phyloP scores from a whole-genome alignment of 1,139 yeast species.

The Sugiyamaella novakii region DNA sequence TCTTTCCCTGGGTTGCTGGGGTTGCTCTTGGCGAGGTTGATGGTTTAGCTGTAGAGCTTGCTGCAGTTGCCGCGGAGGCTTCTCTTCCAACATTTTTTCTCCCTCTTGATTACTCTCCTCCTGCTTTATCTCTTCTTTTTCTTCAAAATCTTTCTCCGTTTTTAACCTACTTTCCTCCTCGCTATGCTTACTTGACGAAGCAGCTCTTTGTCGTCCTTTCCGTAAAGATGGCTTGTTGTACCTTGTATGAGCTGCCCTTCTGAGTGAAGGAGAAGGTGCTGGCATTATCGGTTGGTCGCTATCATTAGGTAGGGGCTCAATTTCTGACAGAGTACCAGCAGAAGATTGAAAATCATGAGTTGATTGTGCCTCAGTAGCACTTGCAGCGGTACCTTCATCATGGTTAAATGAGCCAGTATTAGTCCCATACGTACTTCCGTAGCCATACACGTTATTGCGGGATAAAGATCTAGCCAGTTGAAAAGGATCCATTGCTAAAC shows the following conservation, averaged over 20 bases:
- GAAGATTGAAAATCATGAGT: slow-evolving; percentile 10
- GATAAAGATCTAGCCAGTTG: slow-evolving; percentile 38
- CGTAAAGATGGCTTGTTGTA: slow-evolving; percentile 34
- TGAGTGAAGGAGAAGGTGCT: slow-evolving; percentile 36
- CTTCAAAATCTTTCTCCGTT: slow-evolving; percentile 6
- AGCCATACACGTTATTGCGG: slow-evolving; percentile 13
- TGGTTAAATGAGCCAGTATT: background rate
- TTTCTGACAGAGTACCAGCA: slow-evolving; percentile 11
- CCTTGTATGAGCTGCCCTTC: slow-evolving; percentile 36
- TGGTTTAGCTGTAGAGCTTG: background rate
- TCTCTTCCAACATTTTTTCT: too few species aligned
- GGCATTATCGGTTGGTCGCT: slow-evolving; percentile 38
- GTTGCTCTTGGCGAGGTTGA: background rate
- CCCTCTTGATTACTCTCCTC: background rate
- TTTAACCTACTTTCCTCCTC: slow-evolving; percentile 7
- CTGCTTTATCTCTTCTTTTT: background rate
- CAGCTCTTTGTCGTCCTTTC: slow-evolving; percentile 25
- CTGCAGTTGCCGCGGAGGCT: too few species aligned
- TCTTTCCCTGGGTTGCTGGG: background rate
- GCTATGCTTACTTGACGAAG: slow-evolving; percentile 2
- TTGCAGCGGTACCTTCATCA: background rate
- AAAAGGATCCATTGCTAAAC: slow-evolving; percentile 41
- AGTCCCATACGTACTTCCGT: slow-evolving; percentile 3
- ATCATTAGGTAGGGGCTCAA: slow-evolving; percentile 32
- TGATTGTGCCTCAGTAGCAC: background rate